Conservation (phyloP, 495 filamentous ascomycete species). For the Hyaloscypha hepaticicola region DNA sequence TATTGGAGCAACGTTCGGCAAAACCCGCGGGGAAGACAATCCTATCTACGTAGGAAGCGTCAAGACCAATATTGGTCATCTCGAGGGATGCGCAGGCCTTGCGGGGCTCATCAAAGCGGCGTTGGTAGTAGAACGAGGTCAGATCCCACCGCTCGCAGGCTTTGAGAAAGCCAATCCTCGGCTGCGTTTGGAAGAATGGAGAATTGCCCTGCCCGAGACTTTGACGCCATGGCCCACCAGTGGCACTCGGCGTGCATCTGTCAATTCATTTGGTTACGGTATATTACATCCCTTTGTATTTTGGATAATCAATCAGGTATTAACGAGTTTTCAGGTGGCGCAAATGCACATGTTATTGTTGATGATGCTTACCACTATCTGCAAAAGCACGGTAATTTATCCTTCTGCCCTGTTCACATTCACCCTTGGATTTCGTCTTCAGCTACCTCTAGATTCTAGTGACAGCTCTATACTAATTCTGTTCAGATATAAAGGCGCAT, state of each 20-base stretch:
- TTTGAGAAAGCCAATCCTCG: slow-evolving; percentile 42
- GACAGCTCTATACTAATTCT: not conserved
- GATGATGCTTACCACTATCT: slow-evolving; percentile 36
- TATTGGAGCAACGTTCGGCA: slow-evolving; percentile 1
- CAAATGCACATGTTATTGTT: slow-evolving; percentile 54
- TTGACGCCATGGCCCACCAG: slow-evolving; percentile 21
- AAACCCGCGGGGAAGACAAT: not conserved
- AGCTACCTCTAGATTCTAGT: not conserved
- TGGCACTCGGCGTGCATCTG: slow-evolving; percentile 38
- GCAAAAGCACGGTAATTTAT: not conserved
- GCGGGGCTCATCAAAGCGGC: slow-evolving; percentile 57
- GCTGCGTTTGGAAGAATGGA: slow-evolving; percentile 15
- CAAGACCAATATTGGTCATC: slow-evolving; percentile 61
- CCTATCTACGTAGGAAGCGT: slow-evolving; percentile 49
- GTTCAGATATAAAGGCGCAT: not conserved
- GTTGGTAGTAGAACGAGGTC: slow-evolving; percentile 56
- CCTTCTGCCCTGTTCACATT: not conserved
- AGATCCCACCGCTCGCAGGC: slow-evolving; percentile 34
- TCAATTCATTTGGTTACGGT: slow-evolving; percentile 53
- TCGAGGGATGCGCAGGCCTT: slow-evolving; percentile 56
- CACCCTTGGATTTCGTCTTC: not conserved
- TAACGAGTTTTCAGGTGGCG: not conserved
- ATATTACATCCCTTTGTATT: slow-evolving; percentile 55
- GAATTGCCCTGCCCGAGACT: slow-evolving; percentile 7
- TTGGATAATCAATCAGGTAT: not conserved